These are phyloP conservation scores for Metroxylon sagu DNA, from an alignment of 176 grass and related monocot species.

Conservation along the genomic window DNA sequence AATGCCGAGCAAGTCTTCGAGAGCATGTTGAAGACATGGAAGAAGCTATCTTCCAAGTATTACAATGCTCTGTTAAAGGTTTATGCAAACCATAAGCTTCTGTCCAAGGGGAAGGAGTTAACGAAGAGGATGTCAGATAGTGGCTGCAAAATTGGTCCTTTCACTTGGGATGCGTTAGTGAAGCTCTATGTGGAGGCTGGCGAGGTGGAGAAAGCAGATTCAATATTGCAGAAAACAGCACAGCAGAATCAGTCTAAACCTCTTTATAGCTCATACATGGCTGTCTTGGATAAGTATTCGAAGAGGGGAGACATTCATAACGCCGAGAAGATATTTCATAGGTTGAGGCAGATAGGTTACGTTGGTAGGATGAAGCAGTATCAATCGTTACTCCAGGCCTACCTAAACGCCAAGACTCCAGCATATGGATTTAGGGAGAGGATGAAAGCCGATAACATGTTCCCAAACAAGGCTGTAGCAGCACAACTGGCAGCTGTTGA, in stretches of 20 bases:
- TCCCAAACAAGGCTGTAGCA: constrained; percentile 34
- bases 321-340: constrained; percentile 58
- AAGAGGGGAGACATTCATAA: constrained; percentile 52
- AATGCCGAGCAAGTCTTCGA: constrained; percentile 50
- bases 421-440: constrained; percentile 78
- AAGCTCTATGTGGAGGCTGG: constrained; percentile 42
- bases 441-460: constrained; percentile 78
- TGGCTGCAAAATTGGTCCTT: constrained; percentile 19
- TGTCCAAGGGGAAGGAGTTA: constrained; percentile 56
- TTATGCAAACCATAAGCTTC: constrained; percentile 45
- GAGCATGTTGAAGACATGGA: constrained; percentile 19
- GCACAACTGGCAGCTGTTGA: constrained; percentile 40
- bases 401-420: constrained; percentile 48
- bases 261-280: constrained; percentile 36
- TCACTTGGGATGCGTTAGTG: constrained; percentile 43
- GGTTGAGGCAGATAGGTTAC: constrained; percentile 43
- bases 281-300: constrained; percentile 47
- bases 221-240: constrained; percentile 38
- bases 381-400: constrained; percentile 59
- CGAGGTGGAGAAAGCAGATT: constrained; percentile 52
- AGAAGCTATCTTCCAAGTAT: constrained; percentile 9
- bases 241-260: constrained; percentile 30
- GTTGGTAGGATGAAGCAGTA: constrained; percentile 53
- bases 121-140: constrained; percentile 41
- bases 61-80: constrained; percentile 51